These are phyloP conservation scores for Zygosaccharomyces pseudobailii DNA, from an alignment of 1,139 yeast genomes.

Conservation along the genomic window DNA sequence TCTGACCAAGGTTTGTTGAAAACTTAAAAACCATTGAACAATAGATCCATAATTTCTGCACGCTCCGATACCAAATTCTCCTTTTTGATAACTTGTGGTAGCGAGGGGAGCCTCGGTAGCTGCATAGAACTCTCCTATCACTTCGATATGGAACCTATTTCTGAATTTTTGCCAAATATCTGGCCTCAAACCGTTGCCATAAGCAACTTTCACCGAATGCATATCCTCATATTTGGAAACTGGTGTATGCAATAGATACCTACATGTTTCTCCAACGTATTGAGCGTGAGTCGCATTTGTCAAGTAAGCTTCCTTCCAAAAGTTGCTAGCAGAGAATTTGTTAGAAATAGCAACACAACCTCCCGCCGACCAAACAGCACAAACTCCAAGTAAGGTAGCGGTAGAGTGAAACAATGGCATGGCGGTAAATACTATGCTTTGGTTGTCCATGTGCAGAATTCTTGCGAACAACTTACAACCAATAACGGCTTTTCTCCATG, in stretches of 20 bases:
- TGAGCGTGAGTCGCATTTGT: constrained; percentile 75
- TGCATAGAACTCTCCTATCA: constrained; percentile 88
- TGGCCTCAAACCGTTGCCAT: constrained; percentile 90
- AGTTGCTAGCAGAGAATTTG: constrained; percentile 77
- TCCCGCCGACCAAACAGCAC: constrained; percentile 71
- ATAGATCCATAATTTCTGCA: constrained; percentile 77
- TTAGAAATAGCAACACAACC: constrained; percentile 71
- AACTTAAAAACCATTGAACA: constrained; percentile 49
- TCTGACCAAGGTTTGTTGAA: constrained; percentile 58
- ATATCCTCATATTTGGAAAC: constrained; percentile 56
- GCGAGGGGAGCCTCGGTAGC: constrained; percentile 93
- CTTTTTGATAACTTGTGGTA: constrained; percentile 73
- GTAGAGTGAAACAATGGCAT: constrained; percentile 97
- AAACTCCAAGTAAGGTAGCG: constrained; percentile 80
- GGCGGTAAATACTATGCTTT: constrained; percentile 71
- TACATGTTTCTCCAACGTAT: constrained; percentile 93
- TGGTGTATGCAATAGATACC: constrained; percentile 72
- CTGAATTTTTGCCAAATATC: constrained; percentile 88
- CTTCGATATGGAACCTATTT: constrained; percentile 65
- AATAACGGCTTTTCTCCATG: constrained; percentile 75
- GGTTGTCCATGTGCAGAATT: constrained; percentile 54
- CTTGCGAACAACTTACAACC: constrained; percentile 69
- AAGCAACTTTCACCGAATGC: constrained; percentile 68
- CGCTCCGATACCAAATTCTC: constrained; percentile 84
- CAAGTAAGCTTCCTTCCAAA: constrained; percentile 85